phyloP scores from a whole-genome alignment of 768 basidiomycete species.

The Pleurotus salmoneostramineus region DNA sequence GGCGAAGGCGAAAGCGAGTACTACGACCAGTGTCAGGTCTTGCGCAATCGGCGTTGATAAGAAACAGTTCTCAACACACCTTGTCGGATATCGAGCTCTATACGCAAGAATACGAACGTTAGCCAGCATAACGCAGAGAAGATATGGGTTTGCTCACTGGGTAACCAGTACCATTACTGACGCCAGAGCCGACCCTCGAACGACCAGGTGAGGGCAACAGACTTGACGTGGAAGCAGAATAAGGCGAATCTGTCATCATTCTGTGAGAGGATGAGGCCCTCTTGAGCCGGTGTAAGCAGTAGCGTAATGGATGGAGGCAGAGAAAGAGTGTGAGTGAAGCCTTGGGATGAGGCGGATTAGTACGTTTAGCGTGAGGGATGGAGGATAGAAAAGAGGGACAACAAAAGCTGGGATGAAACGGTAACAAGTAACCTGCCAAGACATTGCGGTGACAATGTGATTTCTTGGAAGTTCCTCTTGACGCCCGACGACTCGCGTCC shows the following conservation, averaged over 20 bases:
- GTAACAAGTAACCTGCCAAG: background rate
- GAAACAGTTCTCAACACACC: background rate
- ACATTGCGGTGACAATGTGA: background rate
- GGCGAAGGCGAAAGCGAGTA: conserved; percentile 41
- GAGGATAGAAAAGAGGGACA: background rate
- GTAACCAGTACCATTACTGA: conserved; percentile 5
- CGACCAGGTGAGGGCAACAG: background rate
- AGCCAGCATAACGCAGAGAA: background rate
- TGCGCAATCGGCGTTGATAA: background rate
- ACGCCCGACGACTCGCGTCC: no score
- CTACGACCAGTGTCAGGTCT: conserved; percentile 14
- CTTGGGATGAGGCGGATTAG: background rate
- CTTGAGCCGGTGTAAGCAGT: background rate
- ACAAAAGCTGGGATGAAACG: background rate
- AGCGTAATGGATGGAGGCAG: background rate
- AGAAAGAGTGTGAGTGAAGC: background rate
- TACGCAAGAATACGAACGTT: background rate
- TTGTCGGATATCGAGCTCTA: conserved; percentile 9
- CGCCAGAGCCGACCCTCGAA: background rate
- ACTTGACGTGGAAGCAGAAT: conserved; percentile 3
- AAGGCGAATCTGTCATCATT: conserved; percentile 5
- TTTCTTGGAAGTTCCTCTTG: background rate
- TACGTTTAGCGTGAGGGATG: background rate
- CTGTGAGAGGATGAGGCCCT: background rate
- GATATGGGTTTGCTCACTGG: background rate